Percentiles rank a stretch among this genome's conserved stretches.
Conservation (phyloP, 1,284 basidiomycete genomes). For the Tilletia walkeri region DNA sequence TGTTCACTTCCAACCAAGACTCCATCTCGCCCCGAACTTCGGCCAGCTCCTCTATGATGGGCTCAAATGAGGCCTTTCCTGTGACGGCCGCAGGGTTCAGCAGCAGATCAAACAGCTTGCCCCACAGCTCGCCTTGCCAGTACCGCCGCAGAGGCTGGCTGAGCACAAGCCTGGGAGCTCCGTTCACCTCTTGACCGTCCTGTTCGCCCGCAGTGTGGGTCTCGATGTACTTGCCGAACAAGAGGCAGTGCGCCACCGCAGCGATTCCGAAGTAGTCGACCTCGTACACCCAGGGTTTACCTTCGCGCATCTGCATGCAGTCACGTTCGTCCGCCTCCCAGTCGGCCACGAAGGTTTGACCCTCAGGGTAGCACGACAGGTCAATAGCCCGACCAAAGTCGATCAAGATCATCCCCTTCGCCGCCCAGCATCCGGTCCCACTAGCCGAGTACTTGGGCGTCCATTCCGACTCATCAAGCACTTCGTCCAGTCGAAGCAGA, state of each 20-base stretch:
- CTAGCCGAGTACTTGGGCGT: conserved; percentile 70
- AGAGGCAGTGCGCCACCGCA: conserved; percentile 86
- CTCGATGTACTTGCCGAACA: conserved; percentile 84
- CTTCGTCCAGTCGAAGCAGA: conserved; percentile 78
- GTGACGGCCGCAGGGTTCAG: conserved; percentile 64
- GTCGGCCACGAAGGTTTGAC: conserved; percentile 79
- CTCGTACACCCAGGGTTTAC: conserved; percentile 84
- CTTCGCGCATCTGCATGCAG: conserved; percentile 82
- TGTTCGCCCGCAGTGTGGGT: conserved; percentile 42
- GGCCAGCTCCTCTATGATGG: conserved; percentile 69
- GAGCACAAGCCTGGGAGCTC: conserved; percentile 56
- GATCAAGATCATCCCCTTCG: conserved; percentile 86
- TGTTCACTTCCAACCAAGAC: conserved; percentile 69
- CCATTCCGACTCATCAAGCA: conserved; percentile 69
- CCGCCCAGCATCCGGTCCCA: conserved; percentile 78
- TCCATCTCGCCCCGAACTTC: conserved; percentile 77
- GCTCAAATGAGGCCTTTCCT: conserved; percentile 50
- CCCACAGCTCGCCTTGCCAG: conserved; percentile 91
- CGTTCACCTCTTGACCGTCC: conserved; percentile 49
- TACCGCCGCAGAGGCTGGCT: conserved; percentile 82
- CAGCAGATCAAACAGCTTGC: conserved; percentile 74
- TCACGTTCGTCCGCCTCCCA: conserved; percentile 79
- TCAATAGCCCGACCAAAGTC: conserved; percentile 96
- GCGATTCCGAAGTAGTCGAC: conserved; percentile 94
- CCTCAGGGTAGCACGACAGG: conserved; percentile 68